Evolutionary conservation across 306 rosid genomes (phyloP), one percentile per base, ranked within the genome.

Genomic region (Prunus fruticosa): DNA sequence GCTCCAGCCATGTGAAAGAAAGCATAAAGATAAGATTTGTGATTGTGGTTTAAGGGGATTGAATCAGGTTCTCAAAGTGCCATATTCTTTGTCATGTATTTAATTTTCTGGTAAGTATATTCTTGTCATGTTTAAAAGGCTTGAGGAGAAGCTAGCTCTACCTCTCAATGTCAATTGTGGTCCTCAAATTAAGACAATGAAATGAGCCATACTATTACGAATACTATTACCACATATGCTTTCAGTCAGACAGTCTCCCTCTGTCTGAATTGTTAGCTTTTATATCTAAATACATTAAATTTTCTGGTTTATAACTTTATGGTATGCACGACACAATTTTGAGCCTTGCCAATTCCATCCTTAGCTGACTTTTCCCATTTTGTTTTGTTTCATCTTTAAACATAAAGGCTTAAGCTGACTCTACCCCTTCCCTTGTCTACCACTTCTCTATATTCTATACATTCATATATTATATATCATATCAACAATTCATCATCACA

Each of bases 261-360:
- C 23, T 54, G n/a, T 53, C 23, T 54, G n/a, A 52, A 52, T 18
- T 18, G 25, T 58, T 66, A 53, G 58, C 32, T 27, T 60, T 52
- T 18, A 34, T 5, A 34, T 27, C 3, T 27, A 27, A 27, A 27
- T 27, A 27, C 28, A 27, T 63, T 11, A 11, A 51, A 1, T 32
- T 30, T 18, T 15, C 0, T 72, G 20, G 11, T 67, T 73, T 23
- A 3, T 2, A 34, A 34, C 38, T 34, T 34, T 57, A 38, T 72
- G 62, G 63, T 61, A 25, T 32, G 61, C 80, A 63, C 80, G 78
- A 68, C 51, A 27, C 43, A 8, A 7, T 19, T 13, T 47, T 30
- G 34, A 71, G 70, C 71, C 65, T 57, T 23, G 12, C 30, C 73
- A 28, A 67, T 32, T 1, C 38, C 38, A 52, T 22, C 62, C 19